Evolutionary conservation across 2,329 filamentous ascomycete genomes (phyloP).

Genomic region (Domatiomyces catenatus): DNA sequence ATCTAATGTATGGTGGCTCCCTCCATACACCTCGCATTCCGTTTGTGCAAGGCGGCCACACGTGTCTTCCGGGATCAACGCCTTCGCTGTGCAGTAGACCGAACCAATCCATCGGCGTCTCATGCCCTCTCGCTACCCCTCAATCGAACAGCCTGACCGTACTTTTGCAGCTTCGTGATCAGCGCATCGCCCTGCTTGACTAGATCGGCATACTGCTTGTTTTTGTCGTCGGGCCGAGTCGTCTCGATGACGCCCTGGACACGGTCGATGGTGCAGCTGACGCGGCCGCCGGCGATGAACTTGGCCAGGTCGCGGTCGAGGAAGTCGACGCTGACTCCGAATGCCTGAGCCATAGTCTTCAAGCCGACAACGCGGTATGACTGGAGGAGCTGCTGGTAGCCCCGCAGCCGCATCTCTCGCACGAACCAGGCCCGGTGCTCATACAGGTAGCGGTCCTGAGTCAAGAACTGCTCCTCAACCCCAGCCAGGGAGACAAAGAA

Average conservation of each 20-base stretch:
- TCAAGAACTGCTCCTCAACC: constrained; percentile 88
- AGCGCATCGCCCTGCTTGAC: constrained; percentile 95
- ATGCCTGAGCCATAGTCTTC: constrained; percentile 91
- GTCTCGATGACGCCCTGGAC: constrained; percentile 97
- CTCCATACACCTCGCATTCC: too few relatives aligned
- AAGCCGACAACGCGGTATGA: constrained; percentile 95
- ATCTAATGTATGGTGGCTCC: too few relatives aligned
- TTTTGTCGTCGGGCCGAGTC: constrained; percentile 95
- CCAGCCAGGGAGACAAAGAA: constrained; percentile 83
- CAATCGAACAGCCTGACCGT: constrained; percentile 87
- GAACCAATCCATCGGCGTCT: constrained; percentile 5
- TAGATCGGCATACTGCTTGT: constrained; percentile 97
- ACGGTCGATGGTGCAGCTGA: constrained; percentile 93
- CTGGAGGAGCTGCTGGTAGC: constrained; percentile 92
- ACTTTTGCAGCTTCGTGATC: constrained; percentile 98
- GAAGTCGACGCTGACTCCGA: constrained; percentile 93
- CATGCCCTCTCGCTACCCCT: constrained; percentile 86
- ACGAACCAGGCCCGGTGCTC: constrained; percentile 97
- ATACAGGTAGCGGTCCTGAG: constrained; percentile 82
- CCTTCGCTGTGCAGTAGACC: neutral
- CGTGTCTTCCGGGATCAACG: neutral
- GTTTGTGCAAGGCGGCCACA: neutral
- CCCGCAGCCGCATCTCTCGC: constrained; percentile 90
- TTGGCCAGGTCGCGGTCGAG: constrained; percentile 91
- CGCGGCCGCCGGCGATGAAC: constrained; percentile 88